These are phyloP conservation scores for Naganishia sp. DNA, from an alignment of 1,284 basidiomycete genomes.

Conservation along the genomic window DNA sequence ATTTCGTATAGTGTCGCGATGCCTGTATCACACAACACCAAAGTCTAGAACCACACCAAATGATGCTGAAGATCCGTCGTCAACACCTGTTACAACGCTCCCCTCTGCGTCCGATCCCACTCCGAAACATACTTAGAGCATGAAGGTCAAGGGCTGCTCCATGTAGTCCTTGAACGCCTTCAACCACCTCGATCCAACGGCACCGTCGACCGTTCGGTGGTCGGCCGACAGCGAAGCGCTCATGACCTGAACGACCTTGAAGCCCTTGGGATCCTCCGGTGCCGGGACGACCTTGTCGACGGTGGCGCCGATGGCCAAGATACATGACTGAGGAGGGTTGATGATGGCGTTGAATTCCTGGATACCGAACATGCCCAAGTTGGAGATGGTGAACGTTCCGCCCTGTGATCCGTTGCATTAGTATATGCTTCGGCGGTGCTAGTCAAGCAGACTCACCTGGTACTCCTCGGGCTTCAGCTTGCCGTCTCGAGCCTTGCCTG, in stretches of 20 bases:
- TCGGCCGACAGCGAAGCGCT: conserved; percentile 94
- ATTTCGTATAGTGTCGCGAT: conserved; percentile 29
- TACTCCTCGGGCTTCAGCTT: conserved; percentile 96
- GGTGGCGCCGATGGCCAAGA: conserved; percentile 92
- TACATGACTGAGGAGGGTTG: conserved; percentile 97
- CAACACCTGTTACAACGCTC: conserved; percentile 3
- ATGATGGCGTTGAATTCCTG: conserved; percentile 98
- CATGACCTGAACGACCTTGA: conserved; percentile 89
- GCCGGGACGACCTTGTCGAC: conserved; percentile 82
- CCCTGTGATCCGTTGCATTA: conserved; percentile 60
- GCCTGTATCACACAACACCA: conserved; percentile 9
- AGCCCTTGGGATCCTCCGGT: conserved; percentile 84
- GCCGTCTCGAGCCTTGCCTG: conserved; percentile 92
- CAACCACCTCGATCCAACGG: conserved; percentile 86
- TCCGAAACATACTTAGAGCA: conserved; percentile 62
- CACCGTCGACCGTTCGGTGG: conserved; percentile 93
- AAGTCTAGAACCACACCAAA: conserved; percentile 13
- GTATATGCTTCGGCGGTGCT: neutral
- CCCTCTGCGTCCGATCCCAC: neutral
- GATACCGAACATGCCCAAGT: conserved; percentile 97
- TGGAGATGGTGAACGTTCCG: conserved; percentile 98
- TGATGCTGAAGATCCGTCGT: neutral
- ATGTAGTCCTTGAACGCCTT: conserved; percentile 94
- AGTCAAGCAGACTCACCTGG: conserved; percentile 62
- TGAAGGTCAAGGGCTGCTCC: conserved; percentile 92